Conservation (phyloP, 176 grass and related monocot genomes). For the Cenchrus americanus region DNA sequence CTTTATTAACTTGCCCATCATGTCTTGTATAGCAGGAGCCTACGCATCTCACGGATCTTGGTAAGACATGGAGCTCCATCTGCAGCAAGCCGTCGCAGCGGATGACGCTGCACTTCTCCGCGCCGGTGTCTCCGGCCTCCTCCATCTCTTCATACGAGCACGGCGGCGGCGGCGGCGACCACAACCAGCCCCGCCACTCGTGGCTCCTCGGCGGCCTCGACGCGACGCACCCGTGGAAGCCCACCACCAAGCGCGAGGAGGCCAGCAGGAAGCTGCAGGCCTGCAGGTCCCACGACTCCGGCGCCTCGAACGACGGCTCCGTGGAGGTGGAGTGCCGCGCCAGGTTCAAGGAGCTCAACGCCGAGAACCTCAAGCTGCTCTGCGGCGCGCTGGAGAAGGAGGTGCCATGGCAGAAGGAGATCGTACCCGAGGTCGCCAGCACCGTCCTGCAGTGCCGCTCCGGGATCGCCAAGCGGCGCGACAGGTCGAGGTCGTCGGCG, state of each 20-base stretch:
- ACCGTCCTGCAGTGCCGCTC: constrained; percentile 80
- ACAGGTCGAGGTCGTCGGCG: constrained; percentile 45
- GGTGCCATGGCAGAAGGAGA: constrained; percentile 86
- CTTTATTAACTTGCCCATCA: background rate
- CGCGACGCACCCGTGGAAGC: constrained; percentile 57
- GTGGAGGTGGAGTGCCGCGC: constrained; percentile 68
- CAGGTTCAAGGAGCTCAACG: constrained; percentile 96
- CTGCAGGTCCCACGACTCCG: constrained; percentile 43
- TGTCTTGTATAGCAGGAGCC: constrained; percentile 22
- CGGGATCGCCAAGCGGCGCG: constrained; percentile 66
- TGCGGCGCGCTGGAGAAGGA: constrained; percentile 80
- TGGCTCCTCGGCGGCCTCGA: constrained; percentile 48
- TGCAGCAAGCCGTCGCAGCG: constrained; percentile 45
- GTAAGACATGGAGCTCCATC: constrained; percentile 68
- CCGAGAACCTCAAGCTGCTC: constrained; percentile 83
- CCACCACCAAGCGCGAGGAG: constrained; percentile 47
- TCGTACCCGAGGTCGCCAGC: constrained; percentile 72
- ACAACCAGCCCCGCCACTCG: constrained; percentile 45
- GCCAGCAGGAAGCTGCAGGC: background rate
- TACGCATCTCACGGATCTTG: constrained; percentile 51
- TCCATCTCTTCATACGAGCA: constrained; percentile 63
- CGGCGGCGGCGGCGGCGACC: constrained; percentile 11
- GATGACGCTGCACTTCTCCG: constrained; percentile 61
- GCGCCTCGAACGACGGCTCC: constrained; percentile 54
- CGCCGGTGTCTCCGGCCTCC: constrained; percentile 53